Percentiles rank a stretch among this genome's conserved stretches.
phyloP scores from a whole-genome alignment of 2,329 filamentous ascomycete genomes.

The Colletotrichum chlorophyti region DNA sequence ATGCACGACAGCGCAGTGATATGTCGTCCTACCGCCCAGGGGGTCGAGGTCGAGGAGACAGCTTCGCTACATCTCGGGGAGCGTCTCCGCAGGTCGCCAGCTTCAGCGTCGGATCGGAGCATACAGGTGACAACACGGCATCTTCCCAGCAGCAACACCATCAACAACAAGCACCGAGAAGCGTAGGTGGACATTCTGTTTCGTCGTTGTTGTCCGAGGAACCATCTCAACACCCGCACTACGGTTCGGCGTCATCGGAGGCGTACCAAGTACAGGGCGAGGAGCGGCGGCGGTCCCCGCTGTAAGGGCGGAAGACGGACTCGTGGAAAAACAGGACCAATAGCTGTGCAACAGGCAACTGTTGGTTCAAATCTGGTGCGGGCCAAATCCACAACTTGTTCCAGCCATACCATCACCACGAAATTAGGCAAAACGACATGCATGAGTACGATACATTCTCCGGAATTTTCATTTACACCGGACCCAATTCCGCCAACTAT shows the following conservation, averaged over 20 bases:
- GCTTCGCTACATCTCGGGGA: constrained; percentile 41
- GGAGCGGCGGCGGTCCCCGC: constrained; percentile 12
- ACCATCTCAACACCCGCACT: constrained; percentile 32
- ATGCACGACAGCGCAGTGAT: constrained; percentile 72
- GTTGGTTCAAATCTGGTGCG: constrained; percentile 29
- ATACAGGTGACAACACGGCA: constrained; percentile 20
- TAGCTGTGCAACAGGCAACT: constrained; percentile 39
- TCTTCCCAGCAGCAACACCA: constrained; percentile 35
- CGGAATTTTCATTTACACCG: constrained; percentile 11
- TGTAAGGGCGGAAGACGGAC: constrained; percentile 11
- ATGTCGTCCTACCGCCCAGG: constrained; percentile 56
- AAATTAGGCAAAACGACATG: constrained; percentile 25
- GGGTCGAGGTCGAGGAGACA: constrained; percentile 45
- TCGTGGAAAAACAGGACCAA: constrained; percentile 40
- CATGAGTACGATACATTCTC: constrained; percentile 27
- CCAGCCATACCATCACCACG: constrained; percentile 32
- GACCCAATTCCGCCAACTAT: not conserved
- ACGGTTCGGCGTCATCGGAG: not conserved
- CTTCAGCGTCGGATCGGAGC: constrained; percentile 41
- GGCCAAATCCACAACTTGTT: constrained; percentile 38
- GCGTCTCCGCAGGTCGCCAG: constrained; percentile 44
- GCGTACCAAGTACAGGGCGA: constrained; percentile 31
- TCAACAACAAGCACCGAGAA: constrained; percentile 26
- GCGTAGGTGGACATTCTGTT: constrained; percentile 43
- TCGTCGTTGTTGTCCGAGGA: constrained; percentile 52